These are phyloP conservation scores for Sphagnum fallax DNA, from an alignment of 228 moss, liverwort and hornwort species.

Conservation along the genomic window DNA sequence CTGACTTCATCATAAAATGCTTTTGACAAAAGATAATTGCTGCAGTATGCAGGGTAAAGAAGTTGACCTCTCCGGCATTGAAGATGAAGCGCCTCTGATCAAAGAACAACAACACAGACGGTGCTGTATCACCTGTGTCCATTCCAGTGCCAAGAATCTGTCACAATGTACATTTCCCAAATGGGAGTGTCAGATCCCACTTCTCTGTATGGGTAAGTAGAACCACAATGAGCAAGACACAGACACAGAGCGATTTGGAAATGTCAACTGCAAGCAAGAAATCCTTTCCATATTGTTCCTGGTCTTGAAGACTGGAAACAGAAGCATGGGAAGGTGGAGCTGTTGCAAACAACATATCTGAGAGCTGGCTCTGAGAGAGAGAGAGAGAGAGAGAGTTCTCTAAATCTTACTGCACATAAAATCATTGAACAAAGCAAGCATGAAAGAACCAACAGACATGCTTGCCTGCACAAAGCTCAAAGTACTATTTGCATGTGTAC, in stretches of 20 bases:
- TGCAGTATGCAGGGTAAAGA: too few relatives aligned
- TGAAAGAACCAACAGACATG: too few relatives aligned
- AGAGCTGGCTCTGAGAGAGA: too few relatives aligned
- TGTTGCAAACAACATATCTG: too few relatives aligned
- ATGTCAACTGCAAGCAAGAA: neutral
- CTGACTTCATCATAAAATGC: too few relatives aligned
- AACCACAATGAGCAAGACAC: neutral
- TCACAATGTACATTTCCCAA: neutral
- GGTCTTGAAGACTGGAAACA: too few relatives aligned
- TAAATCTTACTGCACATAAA: too few relatives aligned
- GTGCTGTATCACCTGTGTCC: constrained; percentile 94
- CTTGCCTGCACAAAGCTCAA: constrained; percentile 90
- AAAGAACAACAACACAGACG: constrained; percentile 94
- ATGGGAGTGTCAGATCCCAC: neutral
- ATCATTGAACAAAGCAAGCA: too few relatives aligned
- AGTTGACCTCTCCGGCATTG: constrained; percentile 93
- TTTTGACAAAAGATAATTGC: too few relatives aligned
- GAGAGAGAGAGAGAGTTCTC: too few relatives aligned
- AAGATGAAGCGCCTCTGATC: constrained; percentile 95
- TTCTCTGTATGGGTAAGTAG: neutral
- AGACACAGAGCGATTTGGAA: neutral
- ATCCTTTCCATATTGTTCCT: too few relatives aligned
- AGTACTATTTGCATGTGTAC: constrained; percentile 72
- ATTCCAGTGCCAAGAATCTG: constrained; percentile 99
- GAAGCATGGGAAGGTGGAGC: too few relatives aligned